These are phyloP conservation scores for Metarhizium brunneum DNA, from an alignment of 2,329 filamentous ascomycete species.

Conservation along the genomic window DNA sequence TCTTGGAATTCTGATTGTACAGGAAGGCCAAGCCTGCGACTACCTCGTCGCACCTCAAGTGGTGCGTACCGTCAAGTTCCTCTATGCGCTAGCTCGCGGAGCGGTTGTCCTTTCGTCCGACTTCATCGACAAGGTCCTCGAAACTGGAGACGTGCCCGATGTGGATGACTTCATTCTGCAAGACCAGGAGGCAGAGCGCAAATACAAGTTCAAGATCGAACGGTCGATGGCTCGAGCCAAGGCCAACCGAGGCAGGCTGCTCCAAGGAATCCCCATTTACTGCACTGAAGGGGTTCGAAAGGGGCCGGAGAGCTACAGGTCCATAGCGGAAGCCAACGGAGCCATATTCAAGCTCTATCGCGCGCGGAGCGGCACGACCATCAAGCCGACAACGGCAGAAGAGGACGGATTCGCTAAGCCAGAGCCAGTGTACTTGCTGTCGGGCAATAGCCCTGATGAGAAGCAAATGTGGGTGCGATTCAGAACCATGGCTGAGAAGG, in stretches of 20 bases:
- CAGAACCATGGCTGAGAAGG: slow-evolving; percentile 64
- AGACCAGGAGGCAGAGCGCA: slow-evolving; percentile 65
- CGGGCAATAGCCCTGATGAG: slow-evolving; percentile 57
- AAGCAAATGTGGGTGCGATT: slow-evolving; percentile 72
- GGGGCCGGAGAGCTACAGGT: slow-evolving; percentile 73
- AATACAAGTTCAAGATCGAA: slow-evolving; percentile 58
- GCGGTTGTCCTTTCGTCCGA: slow-evolving; percentile 67
- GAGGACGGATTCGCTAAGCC: slow-evolving; percentile 51
- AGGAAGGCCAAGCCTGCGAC: slow-evolving; percentile 67
- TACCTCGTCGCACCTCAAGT: slow-evolving; percentile 82
- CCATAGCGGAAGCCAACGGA: slow-evolving; percentile 82
- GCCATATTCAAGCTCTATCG: slow-evolving; percentile 72
- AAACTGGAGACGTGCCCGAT: slow-evolving; percentile 54
- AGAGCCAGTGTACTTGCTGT: slow-evolving; percentile 77
- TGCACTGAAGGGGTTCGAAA: slow-evolving; percentile 73
- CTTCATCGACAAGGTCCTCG: slow-evolving; percentile 71
- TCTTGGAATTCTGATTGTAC: slow-evolving; percentile 71
- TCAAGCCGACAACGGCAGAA: slow-evolving; percentile 55
- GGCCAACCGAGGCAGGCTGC: slow-evolving; percentile 65
- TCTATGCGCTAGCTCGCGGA: slow-evolving; percentile 74
- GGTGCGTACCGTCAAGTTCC: slow-evolving; percentile 87
- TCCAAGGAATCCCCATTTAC: slow-evolving; percentile 71
- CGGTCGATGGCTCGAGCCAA: slow-evolving; percentile 62
- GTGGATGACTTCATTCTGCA: slow-evolving; percentile 57
- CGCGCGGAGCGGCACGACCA: slow-evolving; percentile 59